Evolutionary conservation across 768 basidiomycete genomes (phyloP), one percentile per base, ranked within the genome.

Genomic region (Naganishia vaughanmartiniae): DNA sequence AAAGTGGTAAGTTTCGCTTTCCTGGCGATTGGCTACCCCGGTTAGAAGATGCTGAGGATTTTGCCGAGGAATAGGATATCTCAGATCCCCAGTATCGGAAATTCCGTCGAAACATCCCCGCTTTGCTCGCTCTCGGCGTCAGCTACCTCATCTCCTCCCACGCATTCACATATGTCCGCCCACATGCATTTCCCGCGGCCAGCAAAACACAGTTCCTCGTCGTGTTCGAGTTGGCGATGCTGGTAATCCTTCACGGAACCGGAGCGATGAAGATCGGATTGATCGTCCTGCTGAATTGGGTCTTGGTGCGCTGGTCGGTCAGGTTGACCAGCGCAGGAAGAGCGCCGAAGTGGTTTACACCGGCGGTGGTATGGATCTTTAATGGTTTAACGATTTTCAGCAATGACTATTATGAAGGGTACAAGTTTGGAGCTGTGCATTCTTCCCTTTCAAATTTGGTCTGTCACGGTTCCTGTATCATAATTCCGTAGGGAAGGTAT

Each of bases 21-120:
- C 28, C 12, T 36, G 34, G 34, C 14, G 51, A 54, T 12, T 51
- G 11, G 45, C 6, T 51, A 51, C 11, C 48, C 30, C 26, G 30
- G 26, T 24, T 19, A 19, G 11, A 24, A 11, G 15, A 19, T 28
- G 2, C 54, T 68, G 34, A 46, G n/a, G 28, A 9, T 0, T 7
- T 28, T 33, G 53, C 5, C 26, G 26, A 33, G 9, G 26, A 19
- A 28, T 74, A 97, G 95, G 96, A 99, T 81, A 91, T 89, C 77
- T 92, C 91, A 73, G 96, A 98, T 76, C 83, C 85, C 0, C 96
- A 98, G 83, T 97, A 93, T 78, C 89, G 89, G 30, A 86, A 88
- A 3, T 96, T 99, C 81, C 87, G 96, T 46, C 84, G 85, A 74
- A 91, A 93, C 78, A 78, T 97, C 55, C 86, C 89, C 6, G 80